phyloP scores from a whole-genome alignment of 1,139 yeast genomes.

The Sugiyamaella xylanicola region DNA sequence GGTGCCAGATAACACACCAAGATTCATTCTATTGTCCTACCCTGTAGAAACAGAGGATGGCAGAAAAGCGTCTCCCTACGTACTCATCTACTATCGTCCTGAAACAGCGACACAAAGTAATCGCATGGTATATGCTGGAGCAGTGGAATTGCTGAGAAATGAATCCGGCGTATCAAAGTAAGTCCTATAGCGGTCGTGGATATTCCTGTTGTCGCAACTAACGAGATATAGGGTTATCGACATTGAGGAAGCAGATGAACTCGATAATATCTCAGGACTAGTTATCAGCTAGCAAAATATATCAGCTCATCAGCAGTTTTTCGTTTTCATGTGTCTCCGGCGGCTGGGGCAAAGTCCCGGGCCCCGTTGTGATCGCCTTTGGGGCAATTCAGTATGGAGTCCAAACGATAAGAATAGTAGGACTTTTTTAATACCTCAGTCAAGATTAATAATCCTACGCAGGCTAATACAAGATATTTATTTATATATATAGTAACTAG shows the following conservation, averaged over 20 bases:
- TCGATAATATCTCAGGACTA: constrained; percentile 35
- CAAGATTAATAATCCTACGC: too few species aligned
- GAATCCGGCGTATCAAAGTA: constrained; percentile 74
- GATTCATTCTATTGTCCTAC: constrained; percentile 75
- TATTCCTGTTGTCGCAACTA: not conserved
- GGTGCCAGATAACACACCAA: constrained; percentile 79
- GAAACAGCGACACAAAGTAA: constrained; percentile 76
- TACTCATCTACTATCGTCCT: constrained; percentile 82
- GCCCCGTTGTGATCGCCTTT: not conserved
- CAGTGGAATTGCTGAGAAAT: constrained; percentile 73
- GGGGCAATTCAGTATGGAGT: not conserved
- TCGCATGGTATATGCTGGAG: constrained; percentile 89
- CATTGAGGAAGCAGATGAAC: constrained; percentile 39
- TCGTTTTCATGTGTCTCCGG: not conserved
- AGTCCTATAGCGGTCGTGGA: too few species aligned
- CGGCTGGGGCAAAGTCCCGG: not conserved
- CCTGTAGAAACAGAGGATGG: constrained; percentile 74
- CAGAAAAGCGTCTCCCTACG: constrained; percentile 70
- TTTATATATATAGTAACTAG: too few species aligned
- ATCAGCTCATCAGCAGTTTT: not conserved
- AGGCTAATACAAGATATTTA: too few species aligned
- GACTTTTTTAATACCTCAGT: too few species aligned
- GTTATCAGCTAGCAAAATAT: constrained; percentile 13
- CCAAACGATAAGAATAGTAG: too few species aligned
- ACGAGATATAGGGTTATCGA: constrained; percentile 36